Percentiles rank a stretch among this genome's conserved stretches.
Evolutionary conservation across 1,284 basidiomycete genomes (phyloP).

Genomic region (Prillingera fragicola): DNA sequence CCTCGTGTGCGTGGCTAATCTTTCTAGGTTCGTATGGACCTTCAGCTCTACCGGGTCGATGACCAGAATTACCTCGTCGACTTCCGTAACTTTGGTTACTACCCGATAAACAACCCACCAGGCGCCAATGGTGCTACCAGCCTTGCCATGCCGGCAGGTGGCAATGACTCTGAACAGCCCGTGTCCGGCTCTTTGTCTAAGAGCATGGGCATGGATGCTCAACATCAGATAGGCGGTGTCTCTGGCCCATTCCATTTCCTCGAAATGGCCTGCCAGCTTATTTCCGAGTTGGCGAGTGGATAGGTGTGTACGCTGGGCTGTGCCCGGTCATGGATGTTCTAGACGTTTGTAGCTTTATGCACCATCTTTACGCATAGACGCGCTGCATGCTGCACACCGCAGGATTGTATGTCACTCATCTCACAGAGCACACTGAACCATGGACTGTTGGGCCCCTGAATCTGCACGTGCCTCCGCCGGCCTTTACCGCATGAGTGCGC

Average conservation of each 20-base stretch:
- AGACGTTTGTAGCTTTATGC: too few species aligned
- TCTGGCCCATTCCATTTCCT: constrained; percentile 90
- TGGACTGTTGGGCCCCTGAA: too few species aligned
- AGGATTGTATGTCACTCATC: too few species aligned
- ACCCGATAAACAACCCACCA: too few species aligned
- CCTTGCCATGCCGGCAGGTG: constrained; percentile 5
- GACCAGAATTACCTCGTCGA: constrained; percentile 95
- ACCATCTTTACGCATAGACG: too few species aligned
- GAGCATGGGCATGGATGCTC: constrained; percentile 32
- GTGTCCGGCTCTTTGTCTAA: too few species aligned
- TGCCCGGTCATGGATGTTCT: too few species aligned
- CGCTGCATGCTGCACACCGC: too few species aligned
- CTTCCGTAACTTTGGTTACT: constrained; percentile 94
- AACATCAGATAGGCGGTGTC: constrained; percentile 77
- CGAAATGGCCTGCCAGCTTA: constrained; percentile 75
- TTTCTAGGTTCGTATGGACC: constrained; percentile 82
- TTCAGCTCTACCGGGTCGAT: constrained; percentile 94
- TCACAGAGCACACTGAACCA: too few species aligned
- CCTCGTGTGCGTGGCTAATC: constrained; percentile 4
- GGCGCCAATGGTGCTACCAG: too few species aligned
- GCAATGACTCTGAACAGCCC: constrained; percentile 2
- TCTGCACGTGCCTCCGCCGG: too few species aligned
- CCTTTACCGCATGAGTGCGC: too few species aligned
- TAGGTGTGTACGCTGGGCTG: constrained; percentile 15
- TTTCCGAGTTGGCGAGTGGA: constrained; percentile 51